Conservation (phyloP, 2,329 filamentous ascomycete genomes). For the Fusarium sp. region DNA sequence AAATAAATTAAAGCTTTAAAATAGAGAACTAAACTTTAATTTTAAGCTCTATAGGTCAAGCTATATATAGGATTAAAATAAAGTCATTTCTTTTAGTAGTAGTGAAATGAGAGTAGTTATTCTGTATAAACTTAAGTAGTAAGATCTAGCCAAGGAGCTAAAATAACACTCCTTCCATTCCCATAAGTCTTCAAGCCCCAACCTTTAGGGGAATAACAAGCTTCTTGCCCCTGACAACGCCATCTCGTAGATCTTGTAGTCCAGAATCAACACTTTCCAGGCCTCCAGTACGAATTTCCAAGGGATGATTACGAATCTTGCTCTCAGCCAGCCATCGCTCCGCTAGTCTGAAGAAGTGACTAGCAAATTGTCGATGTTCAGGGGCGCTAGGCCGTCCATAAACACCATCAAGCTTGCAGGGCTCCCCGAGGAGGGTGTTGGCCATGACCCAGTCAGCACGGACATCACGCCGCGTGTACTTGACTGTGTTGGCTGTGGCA, state of each 20-base stretch:
- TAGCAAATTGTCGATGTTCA: neutral
- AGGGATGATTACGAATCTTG: neutral
- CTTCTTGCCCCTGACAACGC: neutral
- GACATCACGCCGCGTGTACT: neutral
- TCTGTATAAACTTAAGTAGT: rapidly evolving
- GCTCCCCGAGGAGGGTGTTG: neutral
- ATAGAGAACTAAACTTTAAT: rapidly evolving
- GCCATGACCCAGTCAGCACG: neutral
- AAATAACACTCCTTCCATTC: no score
- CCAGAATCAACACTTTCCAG: neutral
- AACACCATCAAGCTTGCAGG: neutral
- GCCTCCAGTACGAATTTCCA: neutral
- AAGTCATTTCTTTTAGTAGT: rapidly evolving
- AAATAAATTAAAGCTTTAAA: no score
- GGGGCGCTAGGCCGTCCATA: neutral
- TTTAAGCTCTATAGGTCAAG: rapidly evolving
- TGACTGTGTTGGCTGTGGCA: neutral
- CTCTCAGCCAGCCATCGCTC: neutral
- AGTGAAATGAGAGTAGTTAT: neutral
- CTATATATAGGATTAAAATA: rapidly evolving
- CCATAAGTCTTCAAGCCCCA: neutral
- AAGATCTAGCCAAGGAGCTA: neutral
- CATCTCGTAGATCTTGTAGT: neutral
- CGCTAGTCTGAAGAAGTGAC: neutral
- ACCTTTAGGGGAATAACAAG: neutral